A percentile compares a stretch with the other conserved stretches of the same genome.
Conservation (phyloP, 208 protist species). For the Wallacemonas sp. region DNA sequence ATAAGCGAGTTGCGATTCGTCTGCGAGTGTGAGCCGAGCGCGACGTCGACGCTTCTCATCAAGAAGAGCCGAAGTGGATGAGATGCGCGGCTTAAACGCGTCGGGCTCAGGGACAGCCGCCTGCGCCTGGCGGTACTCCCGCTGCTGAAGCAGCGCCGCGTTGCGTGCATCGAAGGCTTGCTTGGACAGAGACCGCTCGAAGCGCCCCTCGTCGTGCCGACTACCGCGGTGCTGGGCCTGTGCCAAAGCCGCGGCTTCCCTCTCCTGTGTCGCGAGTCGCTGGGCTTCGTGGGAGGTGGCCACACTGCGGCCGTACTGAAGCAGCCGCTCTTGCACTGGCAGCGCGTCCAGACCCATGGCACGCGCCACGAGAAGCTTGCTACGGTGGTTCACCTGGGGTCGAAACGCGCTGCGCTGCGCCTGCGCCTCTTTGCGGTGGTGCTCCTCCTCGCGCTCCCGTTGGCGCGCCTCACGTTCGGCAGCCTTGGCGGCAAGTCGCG, state of each 20-base stretch:
- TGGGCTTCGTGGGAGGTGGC: constrained; percentile 27
- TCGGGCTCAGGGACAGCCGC: constrained; percentile 26
- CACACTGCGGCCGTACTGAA: constrained; percentile 71
- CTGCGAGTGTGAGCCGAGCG: background rate
- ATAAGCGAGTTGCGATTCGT: background rate
- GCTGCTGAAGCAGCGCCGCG: constrained; percentile 31
- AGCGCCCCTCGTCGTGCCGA: background rate
- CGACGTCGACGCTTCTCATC: constrained; percentile 29
- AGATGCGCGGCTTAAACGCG: constrained; percentile 67
- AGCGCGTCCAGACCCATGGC: constrained; percentile 24
- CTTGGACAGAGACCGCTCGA: constrained; percentile 20
- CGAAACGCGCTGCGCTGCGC: constrained; percentile 44
- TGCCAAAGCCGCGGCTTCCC: constrained; percentile 7
- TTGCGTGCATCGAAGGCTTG: constrained; percentile 52
- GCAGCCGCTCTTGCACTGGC: constrained; percentile 73
- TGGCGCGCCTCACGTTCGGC: constrained; percentile 28
- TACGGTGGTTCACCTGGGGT: constrained; percentile 49
- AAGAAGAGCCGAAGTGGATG: constrained; percentile 55
- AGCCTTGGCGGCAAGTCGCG: constrained; percentile 2
- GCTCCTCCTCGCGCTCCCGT: constrained; percentile 29
- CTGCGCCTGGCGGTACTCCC: constrained; percentile 27
- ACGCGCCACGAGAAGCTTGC: constrained; percentile 11
- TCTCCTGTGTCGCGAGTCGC: constrained; percentile 33
- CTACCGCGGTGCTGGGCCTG: background rate
- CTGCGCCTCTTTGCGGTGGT: constrained; percentile 41